Conservation (phyloP, 1,284 basidiomycete species). For the Heterobasidion parviporum region DNA sequence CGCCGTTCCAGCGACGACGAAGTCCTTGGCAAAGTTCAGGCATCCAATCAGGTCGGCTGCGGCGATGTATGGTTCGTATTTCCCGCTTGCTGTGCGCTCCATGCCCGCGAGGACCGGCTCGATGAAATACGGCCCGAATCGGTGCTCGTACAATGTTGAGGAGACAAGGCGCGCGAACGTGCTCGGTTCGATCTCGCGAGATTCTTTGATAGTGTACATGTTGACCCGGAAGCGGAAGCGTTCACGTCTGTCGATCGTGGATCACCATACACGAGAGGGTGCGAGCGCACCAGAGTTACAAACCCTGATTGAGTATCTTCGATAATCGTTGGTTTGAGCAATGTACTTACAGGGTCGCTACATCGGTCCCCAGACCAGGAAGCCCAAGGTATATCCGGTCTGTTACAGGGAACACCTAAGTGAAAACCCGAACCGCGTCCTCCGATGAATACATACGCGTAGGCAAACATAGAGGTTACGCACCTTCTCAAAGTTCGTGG, state of each 20-base stretch:
- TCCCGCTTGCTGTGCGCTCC: conserved; percentile 65
- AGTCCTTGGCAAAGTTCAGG: conserved; percentile 92
- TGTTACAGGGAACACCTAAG: conserved; percentile 87
- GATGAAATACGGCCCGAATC: conserved; percentile 96
- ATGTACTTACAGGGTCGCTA: conserved; percentile 73
- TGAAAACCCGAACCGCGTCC: too few species aligned
- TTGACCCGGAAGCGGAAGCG: conserved; percentile 91
- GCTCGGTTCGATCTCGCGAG: conserved; percentile 93
- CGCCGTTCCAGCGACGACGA: conserved; percentile 94
- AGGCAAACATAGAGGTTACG: conserved; percentile 6
- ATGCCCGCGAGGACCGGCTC: conserved; percentile 96
- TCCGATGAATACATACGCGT: too few species aligned
- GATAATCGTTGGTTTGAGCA: not conserved
- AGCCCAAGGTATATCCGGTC: conserved; percentile 92
- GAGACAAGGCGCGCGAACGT: conserved; percentile 95
- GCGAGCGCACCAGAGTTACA: too few species aligned
- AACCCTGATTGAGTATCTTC: too few species aligned
- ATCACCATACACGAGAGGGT: too few species aligned
- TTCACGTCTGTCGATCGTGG: conserved; percentile 57
- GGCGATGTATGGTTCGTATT: conserved; percentile 90
- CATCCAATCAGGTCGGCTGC: conserved; percentile 96
- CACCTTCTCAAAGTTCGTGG: conserved; percentile 93
- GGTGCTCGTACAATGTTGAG: conserved; percentile 94
- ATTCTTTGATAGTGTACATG: conserved; percentile 99
- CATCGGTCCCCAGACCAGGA: conserved; percentile 90